A percentile compares a stretch with the other conserved stretches of the same genome.
Evolutionary conservation across 1,284 basidiomycete species (phyloP).

Genomic region (Tilletiaria anomala): DNA sequence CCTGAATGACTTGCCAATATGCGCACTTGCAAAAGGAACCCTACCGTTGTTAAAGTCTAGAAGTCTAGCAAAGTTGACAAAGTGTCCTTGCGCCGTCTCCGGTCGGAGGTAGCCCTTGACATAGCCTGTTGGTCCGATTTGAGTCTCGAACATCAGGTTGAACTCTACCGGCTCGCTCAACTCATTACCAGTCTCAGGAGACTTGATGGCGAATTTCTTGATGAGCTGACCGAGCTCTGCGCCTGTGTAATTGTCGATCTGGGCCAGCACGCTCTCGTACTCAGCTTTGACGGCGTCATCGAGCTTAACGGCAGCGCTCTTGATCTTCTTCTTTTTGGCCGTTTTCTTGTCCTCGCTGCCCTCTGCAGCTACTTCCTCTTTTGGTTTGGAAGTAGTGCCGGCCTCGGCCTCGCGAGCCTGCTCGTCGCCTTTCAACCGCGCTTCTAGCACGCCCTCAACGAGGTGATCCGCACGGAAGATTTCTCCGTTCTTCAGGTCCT

Average conservation of each 20-base stretch:
- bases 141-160: conserved; percentile 96
- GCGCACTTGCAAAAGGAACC: conserved; percentile 90
- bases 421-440: conserved; percentile 73
- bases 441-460: conserved; percentile 81
- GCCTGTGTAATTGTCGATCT: conserved; percentile 93
- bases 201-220: conserved; percentile 64
- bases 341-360: conserved; percentile 46
- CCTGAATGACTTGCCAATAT: conserved; percentile 89
- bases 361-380: conserved; percentile 6
- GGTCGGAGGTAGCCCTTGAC: conserved; percentile 92
- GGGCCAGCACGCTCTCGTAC: conserved; percentile 67
- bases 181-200: conserved; percentile 84
- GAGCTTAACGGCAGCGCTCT: conserved; percentile 61
- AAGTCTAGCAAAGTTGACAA: conserved; percentile 92
- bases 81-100: conserved; percentile 97
- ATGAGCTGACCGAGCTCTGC: conserved; percentile 77
- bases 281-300: conserved; percentile 60
- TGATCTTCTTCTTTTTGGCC: conserved; percentile 61
- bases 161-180: conserved; percentile 86
- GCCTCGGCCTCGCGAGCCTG: conserved; percentile 57
- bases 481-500: conserved; percentile 83
- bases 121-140: conserved; percentile 93
- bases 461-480: conserved; percentile 95
- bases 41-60: conserved; percentile 97
- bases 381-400: conserved; percentile 6